Conservation (phyloP, 805 yeast genomes). For the Metschnikowia proteae region DNA sequence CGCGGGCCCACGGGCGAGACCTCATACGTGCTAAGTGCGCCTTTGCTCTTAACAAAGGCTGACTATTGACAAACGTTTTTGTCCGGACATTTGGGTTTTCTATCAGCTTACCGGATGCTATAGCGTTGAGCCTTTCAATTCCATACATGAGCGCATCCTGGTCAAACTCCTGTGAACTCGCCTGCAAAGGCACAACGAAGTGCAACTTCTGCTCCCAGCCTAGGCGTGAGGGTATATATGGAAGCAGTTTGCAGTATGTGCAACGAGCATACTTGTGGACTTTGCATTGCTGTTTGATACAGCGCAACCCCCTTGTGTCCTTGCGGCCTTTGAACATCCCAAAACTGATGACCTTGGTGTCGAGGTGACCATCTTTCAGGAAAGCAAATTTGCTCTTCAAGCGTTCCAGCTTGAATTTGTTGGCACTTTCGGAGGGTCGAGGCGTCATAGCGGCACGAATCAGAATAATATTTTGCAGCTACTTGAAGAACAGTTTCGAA, state of each 20-base stretch:
- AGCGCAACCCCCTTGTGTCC: constrained; percentile 21
- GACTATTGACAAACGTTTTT: constrained; percentile 7
- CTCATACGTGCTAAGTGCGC: constrained; percentile 10
- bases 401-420: not conserved
- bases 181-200: not conserved
- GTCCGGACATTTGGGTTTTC: not conserved
- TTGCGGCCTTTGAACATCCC: constrained; percentile 22
- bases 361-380: not conserved
- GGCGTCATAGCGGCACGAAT: not conserved
- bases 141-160: not conserved
- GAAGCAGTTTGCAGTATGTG: constrained; percentile 13
- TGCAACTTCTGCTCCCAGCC: not conserved
- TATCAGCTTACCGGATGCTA: not conserved
- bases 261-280: constrained; percentile 10
- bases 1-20: constrained; percentile 10
- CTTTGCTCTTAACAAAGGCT: constrained; percentile 11
- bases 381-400: not conserved
- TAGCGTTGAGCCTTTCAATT: not conserved
- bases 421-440: not conserved
- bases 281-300: constrained; percentile 16
- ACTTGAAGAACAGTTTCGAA: not conserved
- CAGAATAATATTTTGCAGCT: not conserved
- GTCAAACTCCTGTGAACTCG: not conserved
- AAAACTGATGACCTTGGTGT: constrained; percentile 2
- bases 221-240: constrained; percentile 16